Evolutionary conservation across 2,329 filamentous ascomycete genomes (phyloP).

Genomic region (Pseudogymnoascus sp.): DNA sequence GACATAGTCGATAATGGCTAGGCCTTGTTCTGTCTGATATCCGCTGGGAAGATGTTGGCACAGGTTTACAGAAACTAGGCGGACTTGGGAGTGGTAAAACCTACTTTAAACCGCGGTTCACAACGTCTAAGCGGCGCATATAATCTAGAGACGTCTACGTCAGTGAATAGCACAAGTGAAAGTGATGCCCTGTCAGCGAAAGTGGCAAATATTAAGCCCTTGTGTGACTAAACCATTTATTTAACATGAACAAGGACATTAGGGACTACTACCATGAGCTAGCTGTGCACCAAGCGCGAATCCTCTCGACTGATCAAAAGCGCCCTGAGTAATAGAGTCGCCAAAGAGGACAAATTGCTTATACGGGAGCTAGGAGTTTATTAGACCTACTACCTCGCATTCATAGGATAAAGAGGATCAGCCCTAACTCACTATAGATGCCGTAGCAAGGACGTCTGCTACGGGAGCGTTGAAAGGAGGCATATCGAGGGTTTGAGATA

Average conservation of each 20-base stretch:
- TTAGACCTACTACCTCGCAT: background rate
- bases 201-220: background rate
- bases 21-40: slow-evolving; percentile 70
- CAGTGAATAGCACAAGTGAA: background rate
- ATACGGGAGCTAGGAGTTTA: background rate
- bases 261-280: slow-evolving; percentile 46
- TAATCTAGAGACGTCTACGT: slow-evolving; percentile 46
- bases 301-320: slow-evolving; percentile 51
- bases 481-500: background rate
- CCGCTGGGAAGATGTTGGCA: slow-evolving; percentile 38
- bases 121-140: slow-evolving; percentile 69
- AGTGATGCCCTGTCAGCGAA: background rate
- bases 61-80: background rate
- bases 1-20: slow-evolving; percentile 60
- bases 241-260: slow-evolving; percentile 10
- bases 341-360: slow-evolving; percentile 73
- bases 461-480: background rate
- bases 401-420: background rate
- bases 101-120: slow-evolving; percentile 78
- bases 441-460: background rate
- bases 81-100: slow-evolving; percentile 12
- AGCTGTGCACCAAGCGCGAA: slow-evolving; percentile 70
- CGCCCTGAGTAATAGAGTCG: slow-evolving; percentile 75
- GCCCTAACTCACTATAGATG: background rate
- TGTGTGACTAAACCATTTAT: background rate